Percentiles rank a stretch among this genome's conserved stretches.
Conservation (phyloP, 1,284 basidiomycete genomes). For the Ceratobasidium sp. region DNA sequence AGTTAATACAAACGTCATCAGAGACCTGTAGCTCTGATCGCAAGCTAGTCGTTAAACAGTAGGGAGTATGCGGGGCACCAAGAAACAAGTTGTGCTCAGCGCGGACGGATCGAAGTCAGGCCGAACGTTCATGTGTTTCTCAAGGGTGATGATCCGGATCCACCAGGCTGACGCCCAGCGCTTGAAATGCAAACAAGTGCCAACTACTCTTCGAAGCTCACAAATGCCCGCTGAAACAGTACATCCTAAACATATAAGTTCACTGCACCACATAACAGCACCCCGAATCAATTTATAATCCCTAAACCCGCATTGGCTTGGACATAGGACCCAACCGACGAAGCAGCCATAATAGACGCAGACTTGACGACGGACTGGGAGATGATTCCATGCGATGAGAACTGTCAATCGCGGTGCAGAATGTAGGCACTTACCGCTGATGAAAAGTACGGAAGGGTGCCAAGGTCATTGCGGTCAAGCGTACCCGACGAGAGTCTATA, state of each 20-base stretch:
- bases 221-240: too few relatives aligned
- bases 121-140: constrained; percentile 17
- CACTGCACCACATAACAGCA: too few relatives aligned
- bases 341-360: constrained; percentile 42
- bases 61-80: too few relatives aligned
- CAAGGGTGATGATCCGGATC: constrained; percentile 3
- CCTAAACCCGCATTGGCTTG: constrained; percentile 40
- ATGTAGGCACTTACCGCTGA: constrained; percentile 1
- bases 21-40: too few relatives aligned
- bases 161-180: not conserved
- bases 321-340: constrained; percentile 36
- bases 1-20: constrained; percentile 7
- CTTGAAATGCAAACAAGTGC: not conserved
- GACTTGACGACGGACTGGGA: constrained; percentile 31
- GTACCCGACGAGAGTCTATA: constrained; percentile 24
- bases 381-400: not conserved
- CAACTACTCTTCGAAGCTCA: not conserved
- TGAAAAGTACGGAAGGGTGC: constrained; percentile 12
- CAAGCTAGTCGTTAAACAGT: too few relatives aligned
- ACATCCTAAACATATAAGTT: too few relatives aligned
- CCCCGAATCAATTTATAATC: constrained; percentile 23
- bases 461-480: constrained; percentile 21
- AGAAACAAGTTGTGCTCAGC: not conserved
- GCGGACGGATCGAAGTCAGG: not conserved
- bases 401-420: not conserved